Base-by-base conservation (phyloP, 805 yeast species). In the Tetrapisispora namnaoensis region DNA sequence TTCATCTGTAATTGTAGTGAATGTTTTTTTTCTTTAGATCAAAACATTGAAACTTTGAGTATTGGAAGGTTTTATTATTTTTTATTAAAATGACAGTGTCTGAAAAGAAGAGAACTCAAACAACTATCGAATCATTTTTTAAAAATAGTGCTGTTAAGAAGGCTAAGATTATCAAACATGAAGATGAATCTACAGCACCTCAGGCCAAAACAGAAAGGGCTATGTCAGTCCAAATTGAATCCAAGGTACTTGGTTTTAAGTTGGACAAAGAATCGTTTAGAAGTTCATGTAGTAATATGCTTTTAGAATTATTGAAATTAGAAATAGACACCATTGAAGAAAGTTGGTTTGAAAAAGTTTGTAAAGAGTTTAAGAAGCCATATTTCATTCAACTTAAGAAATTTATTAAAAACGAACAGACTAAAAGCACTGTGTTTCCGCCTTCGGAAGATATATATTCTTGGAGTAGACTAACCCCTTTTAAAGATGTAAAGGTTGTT, bases 401-500 rank as follows among this genome's bases (percentile, higher is more conserved):
- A 55, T 89, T 84, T 55, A 70, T 90, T 14, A 51, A 54, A 4
- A 51, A 70, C 0, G 86, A 83, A 55, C 60, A 66, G 16, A 68
- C 70, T 13, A 50, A 46, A 18, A 74, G 71, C 14, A 73, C 78
- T 2, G 73, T 91, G 0, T 91, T 87, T 66, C 99, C 99, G 1
- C 90, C 91, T 0, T 63, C 70, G 17, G 60, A 75, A 14, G 84
- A 86, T 51, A 78, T 93, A 20, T 93, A 93, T 63, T 86, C 97
- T 0, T 93, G 98, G 97, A 82, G 95, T 2, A 76, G 88, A 32
- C 72, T 82, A 17, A 88, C 98, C 0, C 95, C 96, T 0, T 70
- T 91, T 20, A 70, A 78, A 4, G 64, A 76, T 3, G 85, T 89
- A 18, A 82, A 80, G 59, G 93, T 91, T 27, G 75, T 93, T 1